Evolutionary conservation across 305 asterid species (phyloP), one percentile per base, ranked within the genome.

Genomic region (Fraxinus dipetala): DNA sequence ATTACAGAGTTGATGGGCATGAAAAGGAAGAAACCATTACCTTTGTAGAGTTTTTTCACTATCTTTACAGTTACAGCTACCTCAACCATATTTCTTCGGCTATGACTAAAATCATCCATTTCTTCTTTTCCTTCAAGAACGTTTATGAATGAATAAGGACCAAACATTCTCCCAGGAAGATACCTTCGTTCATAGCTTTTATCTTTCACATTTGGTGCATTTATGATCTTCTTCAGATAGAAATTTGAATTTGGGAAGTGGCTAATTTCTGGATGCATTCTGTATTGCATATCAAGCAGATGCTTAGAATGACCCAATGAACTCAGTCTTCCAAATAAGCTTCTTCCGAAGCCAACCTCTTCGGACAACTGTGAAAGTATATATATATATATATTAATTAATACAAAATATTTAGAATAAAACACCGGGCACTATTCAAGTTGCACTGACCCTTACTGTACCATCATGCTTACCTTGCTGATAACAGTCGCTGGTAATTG

Each of bases 241-340:
- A 94, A 94, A 2, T 77, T 85, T 51, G 88, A 81, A 90, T 91
- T 94, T 5, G 98, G 98, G 78, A 94, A 94, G 38, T 16, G 72
- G 61, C 95, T 92, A 20, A 94, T 94, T n/a, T 89, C 78, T 51
- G 96, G 97, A 86, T 94, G 97, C 98, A 94, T 94, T 38, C 95
- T 84, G 83, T 94, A 94, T 61, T 92, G 97, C 79, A 85, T 73
- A 78, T 89, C 84, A 70, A 94, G 96, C 74, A 92, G 85, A 67
- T 88, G 93, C 88, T 90, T 90, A 31, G 85, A 78, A 78, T 89
- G 93, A 9, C 89, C 95, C 82, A 92, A 48, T n/a, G 83, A 87
- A 86, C 94, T 88, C 83, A 92, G 81, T 78, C 98, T 89, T 87
- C 86, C 94, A 81, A 94, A 94, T 81, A 94, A 84, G 85, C 98